Conservation (phyloP, 306 rosid genomes). For the Dryas alaskensis region DNA sequence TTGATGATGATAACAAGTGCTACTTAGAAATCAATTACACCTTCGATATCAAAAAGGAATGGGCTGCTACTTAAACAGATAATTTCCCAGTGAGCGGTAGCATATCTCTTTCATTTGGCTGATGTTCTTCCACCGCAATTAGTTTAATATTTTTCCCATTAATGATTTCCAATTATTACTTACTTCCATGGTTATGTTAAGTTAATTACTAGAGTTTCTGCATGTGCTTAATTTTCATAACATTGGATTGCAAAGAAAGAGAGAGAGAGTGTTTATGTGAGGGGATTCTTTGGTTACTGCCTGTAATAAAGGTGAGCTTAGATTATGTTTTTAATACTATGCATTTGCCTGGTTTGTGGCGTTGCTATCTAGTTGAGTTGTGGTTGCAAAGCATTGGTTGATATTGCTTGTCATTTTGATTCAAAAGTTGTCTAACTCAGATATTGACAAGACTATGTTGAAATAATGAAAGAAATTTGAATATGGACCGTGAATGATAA, state of each 20-base stretch:
- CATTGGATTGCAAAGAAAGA: slow-evolving; percentile 24
- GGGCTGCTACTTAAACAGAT: slow-evolving; percentile 32
- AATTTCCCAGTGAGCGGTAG: slow-evolving; percentile 5
- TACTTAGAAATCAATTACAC: slow-evolving; percentile 55
- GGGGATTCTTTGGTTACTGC: slow-evolving; percentile 29
- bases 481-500: too few relatives aligned
- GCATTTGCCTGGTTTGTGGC: background rate
- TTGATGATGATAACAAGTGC: slow-evolving; percentile 56
- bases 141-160: slow-evolving; percentile 11
- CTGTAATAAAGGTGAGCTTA: slow-evolving; percentile 22
- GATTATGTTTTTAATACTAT: slow-evolving; percentile 15
- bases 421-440: too few relatives aligned
- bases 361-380: background rate
- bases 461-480: too few relatives aligned
- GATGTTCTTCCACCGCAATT: slow-evolving; percentile 25
- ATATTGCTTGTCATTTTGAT: too few relatives aligned
- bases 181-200: slow-evolving; percentile 28
- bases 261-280: background rate
- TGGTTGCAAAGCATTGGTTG: too few relatives aligned
- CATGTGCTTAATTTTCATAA: slow-evolving; percentile 9
- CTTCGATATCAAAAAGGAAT: slow-evolving; percentile 47
- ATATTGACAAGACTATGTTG: too few relatives aligned
- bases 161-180: slow-evolving; percentile 14
- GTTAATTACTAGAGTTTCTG: slow-evolving; percentile 20
- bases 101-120: slow-evolving; percentile 14